Percentiles rank a stretch among this genome's conserved stretches.
Conservation (phyloP, 169 alveolate genomes). For the Plasmodium gaboni region DNA sequence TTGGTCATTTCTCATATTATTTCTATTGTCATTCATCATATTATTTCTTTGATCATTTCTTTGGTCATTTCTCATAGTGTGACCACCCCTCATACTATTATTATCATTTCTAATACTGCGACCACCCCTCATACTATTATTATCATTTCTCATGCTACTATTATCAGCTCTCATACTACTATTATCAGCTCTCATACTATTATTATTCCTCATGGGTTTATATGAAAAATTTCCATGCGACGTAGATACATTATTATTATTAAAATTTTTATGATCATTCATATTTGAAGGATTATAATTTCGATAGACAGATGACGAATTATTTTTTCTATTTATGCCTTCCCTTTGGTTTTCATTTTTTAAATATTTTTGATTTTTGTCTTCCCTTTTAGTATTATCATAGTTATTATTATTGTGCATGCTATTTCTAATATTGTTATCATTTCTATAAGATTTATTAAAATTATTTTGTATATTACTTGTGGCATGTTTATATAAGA, state of each 20-base stretch:
- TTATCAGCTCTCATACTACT: not conserved
- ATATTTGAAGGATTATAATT: not conserved
- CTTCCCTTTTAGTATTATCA: constrained; percentile 32
- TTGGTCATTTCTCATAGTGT: not conserved
- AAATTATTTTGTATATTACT: not conserved
- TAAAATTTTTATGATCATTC: not conserved
- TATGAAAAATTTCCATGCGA: not conserved
- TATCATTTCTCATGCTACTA: constrained; percentile 3
- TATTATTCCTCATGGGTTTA: constrained; percentile 18
- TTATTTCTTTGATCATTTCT: not conserved
- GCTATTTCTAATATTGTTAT: constrained; percentile 12
- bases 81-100: not conserved
- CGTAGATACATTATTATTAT: not conserved
- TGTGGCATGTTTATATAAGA: constrained; percentile 17
- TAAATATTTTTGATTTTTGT: constrained; percentile 7
- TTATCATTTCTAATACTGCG: constrained; percentile 2
- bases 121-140: too few species aligned
- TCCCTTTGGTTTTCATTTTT: constrained; percentile 24
- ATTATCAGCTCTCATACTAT: constrained; percentile 11
- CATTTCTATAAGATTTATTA: constrained; percentile 19
- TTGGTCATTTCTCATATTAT: not conserved
- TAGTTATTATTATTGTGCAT: constrained; percentile 16
- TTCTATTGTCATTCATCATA: constrained; percentile 1
- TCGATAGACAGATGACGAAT: too few species aligned
- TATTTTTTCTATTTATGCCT: not conserved